A percentile compares a stretch with the other conserved stretches of the same genome.
Conservation (phyloP, 331 rosid genomes). For the Pyrus hybrid region DNA sequence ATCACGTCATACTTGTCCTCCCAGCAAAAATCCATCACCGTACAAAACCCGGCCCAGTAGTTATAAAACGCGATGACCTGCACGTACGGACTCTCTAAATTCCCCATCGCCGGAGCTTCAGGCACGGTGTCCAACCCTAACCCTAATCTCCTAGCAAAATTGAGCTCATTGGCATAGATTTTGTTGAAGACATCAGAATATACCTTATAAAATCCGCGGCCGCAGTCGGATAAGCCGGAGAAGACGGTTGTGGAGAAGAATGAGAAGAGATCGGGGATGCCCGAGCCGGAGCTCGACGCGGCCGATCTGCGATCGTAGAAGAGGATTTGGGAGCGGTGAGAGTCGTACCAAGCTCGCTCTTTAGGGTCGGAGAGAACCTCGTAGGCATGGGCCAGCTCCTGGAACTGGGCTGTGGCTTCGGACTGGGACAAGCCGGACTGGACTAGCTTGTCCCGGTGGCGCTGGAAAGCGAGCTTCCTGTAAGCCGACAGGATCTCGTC, state of each 20-base stretch:
- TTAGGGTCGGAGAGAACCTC: constrained; percentile 94
- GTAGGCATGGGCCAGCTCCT: constrained; percentile 88
- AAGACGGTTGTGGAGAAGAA: constrained; percentile 83
- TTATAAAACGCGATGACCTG: constrained; percentile 78
- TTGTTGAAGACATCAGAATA: constrained; percentile 58
- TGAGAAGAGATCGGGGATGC: constrained; percentile 68
- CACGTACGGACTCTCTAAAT: constrained; percentile 61
- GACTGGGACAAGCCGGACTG: constrained; percentile 65
- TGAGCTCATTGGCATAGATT: constrained; percentile 63
- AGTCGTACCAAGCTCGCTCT: constrained; percentile 96
- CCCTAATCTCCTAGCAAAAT: constrained; percentile 56
- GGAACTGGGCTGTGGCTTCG: constrained; percentile 84
- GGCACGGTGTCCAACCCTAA: constrained; percentile 39
- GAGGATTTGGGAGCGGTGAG: constrained; percentile 92
- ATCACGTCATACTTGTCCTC: constrained; percentile 64
- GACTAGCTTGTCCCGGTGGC: constrained; percentile 93
- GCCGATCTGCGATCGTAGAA: constrained; percentile 58
- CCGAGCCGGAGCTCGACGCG: constrained; percentile 36
- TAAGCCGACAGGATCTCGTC: constrained; percentile 78
- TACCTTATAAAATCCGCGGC: constrained; percentile 66
- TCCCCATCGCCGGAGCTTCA: constrained; percentile 81
- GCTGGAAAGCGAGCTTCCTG: constrained; percentile 76
- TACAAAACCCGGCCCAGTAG: constrained; percentile 76
- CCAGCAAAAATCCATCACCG: constrained; percentile 93
- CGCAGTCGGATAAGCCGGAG: constrained; percentile 60